phyloP scores from a whole-genome alignment of 1,284 basidiomycete genomes.

The Hemileia vastatrix region DNA sequence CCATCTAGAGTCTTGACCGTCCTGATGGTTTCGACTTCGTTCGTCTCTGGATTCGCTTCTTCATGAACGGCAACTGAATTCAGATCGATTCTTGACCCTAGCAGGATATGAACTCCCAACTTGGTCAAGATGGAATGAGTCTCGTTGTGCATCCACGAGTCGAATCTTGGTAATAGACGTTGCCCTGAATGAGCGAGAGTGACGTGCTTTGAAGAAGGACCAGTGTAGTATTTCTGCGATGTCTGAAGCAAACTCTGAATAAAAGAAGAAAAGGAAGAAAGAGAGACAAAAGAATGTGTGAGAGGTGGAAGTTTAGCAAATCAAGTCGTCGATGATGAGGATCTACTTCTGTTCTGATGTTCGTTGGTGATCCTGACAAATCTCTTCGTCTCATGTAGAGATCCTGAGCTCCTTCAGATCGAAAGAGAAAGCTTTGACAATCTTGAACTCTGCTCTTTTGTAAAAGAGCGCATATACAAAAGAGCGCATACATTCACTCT shows the following conservation, averaged over 20 bases:
- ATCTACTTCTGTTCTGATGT: too few species aligned
- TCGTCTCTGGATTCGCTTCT: not conserved
- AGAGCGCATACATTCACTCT: too few species aligned
- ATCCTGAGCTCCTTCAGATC: too few species aligned
- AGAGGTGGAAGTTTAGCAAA: not conserved
- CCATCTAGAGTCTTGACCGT: not conserved
- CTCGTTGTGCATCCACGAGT: slow-evolving; percentile 1
- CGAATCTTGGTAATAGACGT: slow-evolving; percentile 7
- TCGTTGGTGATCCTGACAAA: too few species aligned
- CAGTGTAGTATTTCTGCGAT: slow-evolving; percentile 19
- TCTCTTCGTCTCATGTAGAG: too few species aligned
- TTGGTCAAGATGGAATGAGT: not conserved
- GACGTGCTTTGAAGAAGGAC: slow-evolving; percentile 1
- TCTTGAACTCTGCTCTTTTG: too few species aligned
- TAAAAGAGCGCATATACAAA: too few species aligned
- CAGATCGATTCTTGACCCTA: slow-evolving; percentile 12
- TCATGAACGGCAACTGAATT: not conserved
- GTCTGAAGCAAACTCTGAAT: slow-evolving; percentile 20
- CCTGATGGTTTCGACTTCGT: not conserved
- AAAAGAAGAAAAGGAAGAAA: not conserved
- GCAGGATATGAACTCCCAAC: not conserved
- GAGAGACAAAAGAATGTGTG: too few species aligned
- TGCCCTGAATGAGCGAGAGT: slow-evolving; percentile 10
- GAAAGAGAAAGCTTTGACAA: too few species aligned
- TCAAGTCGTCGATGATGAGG: too few species aligned